Evolutionary conservation across 768 basidiomycete genomes (phyloP).

Genomic region (Gautieria morchelliformis): DNA sequence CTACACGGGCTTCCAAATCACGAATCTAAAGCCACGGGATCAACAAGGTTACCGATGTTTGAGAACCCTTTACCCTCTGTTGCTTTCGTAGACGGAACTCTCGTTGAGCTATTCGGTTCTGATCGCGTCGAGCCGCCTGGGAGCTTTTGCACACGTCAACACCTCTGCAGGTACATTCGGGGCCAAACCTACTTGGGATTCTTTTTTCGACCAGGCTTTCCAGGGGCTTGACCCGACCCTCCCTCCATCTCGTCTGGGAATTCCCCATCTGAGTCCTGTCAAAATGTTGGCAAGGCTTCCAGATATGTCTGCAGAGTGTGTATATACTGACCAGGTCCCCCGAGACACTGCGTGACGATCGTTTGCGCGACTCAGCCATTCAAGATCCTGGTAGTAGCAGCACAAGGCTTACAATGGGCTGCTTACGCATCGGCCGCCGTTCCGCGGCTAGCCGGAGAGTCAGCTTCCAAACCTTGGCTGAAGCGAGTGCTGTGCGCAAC

Average conservation of each 20-base stretch:
- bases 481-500: too few relatives aligned
- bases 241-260: slow-evolving; percentile 26
- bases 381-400: not conserved
- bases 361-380: slow-evolving; percentile 3
- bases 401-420: not conserved
- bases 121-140: slow-evolving; percentile 79
- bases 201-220: slow-evolving; percentile 77
- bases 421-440: not conserved
- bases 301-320: not conserved
- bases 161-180: slow-evolving; percentile 8
- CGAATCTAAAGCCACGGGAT: slow-evolving; percentile 52
- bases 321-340: slow-evolving; percentile 17
- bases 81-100: slow-evolving; percentile 91
- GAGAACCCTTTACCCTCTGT: slow-evolving; percentile 45
- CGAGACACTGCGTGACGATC: slow-evolving; percentile 6
- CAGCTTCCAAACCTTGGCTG: too few relatives aligned
- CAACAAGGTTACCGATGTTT: not conserved
- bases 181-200: slow-evolving; percentile 63
- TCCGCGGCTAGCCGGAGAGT: too few relatives aligned
- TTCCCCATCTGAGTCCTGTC: slow-evolving; percentile 59
- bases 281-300: slow-evolving; percentile 2
- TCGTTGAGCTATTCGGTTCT: slow-evolving; percentile 87
- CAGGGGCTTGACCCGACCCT: slow-evolving; percentile 14
- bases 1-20: slow-evolving; percentile 91
- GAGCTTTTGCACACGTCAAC: slow-evolving; percentile 41